phyloP scores from a whole-genome alignment of 371 early-diverging fungal species.

The Mortierella sp. region DNA sequence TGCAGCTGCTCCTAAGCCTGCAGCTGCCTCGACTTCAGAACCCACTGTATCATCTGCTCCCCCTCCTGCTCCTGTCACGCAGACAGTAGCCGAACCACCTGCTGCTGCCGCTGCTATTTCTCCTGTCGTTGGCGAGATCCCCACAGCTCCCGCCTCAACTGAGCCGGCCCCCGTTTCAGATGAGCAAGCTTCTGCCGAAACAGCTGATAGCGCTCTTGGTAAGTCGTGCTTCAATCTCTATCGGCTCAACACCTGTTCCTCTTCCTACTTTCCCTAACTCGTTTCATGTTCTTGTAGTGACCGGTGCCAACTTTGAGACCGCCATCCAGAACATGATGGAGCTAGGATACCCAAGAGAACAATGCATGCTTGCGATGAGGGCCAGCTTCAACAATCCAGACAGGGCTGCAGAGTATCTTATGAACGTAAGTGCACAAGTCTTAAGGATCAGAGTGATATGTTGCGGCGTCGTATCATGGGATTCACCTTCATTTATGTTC shows the following conservation, averaged over 20 bases:
- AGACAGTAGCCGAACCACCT: constrained; percentile 46
- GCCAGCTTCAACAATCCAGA: constrained; percentile 98
- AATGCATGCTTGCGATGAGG: constrained; percentile 90
- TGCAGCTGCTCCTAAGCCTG: constrained; percentile 37
- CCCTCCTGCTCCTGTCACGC: constrained; percentile 53
- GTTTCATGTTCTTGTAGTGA: constrained; percentile 57
- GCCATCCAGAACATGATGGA: constrained; percentile 91
- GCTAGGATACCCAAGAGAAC: constrained; percentile 93
- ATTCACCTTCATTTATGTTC: background rate
- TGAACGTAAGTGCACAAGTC: constrained; percentile 71
- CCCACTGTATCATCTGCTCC: constrained; percentile 53
- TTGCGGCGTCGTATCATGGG: no score
- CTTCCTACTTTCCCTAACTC: background rate
- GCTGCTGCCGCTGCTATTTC: constrained; percentile 45
- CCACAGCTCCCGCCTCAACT: constrained; percentile 54
- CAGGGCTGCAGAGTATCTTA: constrained; percentile 95
- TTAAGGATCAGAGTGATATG: background rate
- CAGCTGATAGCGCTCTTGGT: constrained; percentile 38
- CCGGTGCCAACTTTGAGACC: constrained; percentile 77
- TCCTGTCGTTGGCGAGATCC: constrained; percentile 37
- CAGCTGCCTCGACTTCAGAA: constrained; percentile 38
- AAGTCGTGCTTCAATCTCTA: constrained; percentile 8
- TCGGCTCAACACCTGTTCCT: background rate
- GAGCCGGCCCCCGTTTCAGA: constrained; percentile 56
- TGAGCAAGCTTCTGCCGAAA: constrained; percentile 37